Evolutionary conservation across 2,329 filamentous ascomycete genomes (phyloP).

Genomic region (Aspergillus sojae): DNA sequence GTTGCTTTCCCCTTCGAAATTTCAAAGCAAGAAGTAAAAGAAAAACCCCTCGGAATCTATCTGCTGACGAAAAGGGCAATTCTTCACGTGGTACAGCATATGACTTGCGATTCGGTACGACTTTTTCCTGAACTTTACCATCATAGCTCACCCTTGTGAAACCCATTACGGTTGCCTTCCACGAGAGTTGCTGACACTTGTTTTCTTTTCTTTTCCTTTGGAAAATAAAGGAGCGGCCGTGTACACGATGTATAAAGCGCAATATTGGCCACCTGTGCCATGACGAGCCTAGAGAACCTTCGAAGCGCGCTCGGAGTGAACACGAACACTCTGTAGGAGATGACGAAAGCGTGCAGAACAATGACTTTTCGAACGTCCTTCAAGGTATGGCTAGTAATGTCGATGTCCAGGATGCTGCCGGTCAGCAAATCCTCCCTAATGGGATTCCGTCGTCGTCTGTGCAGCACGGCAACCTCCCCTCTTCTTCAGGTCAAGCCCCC

Average conservation of each 20-base stretch:
- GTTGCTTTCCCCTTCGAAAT: conserved; percentile 2
- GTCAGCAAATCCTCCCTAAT: conserved; percentile 46
- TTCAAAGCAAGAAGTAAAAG: conserved; percentile 14
- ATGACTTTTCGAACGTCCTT: conserved; percentile 48
- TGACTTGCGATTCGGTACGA: conserved; percentile 88
- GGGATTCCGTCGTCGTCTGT: conserved; percentile 56
- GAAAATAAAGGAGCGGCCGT: conserved; percentile 77
- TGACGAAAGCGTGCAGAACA: conserved; percentile 56
- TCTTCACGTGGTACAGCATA: conserved; percentile 66
- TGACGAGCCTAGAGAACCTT: conserved; percentile 88
- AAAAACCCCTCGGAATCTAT: conserved; percentile 26
- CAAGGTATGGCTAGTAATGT: conserved; percentile 56
- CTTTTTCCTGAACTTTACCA: conserved; percentile 25
- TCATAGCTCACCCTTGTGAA: conserved; percentile 25
- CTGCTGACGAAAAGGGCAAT: conserved; percentile 51
- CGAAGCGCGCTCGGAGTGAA: conserved; percentile 77
- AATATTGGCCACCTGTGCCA: conserved; percentile 98
- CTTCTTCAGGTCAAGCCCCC: conserved; percentile 68
- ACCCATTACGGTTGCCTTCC: conserved; percentile 22
- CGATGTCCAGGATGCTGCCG: conserved; percentile 59
- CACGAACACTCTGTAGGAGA: conserved; percentile 61
- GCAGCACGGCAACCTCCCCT: conserved; percentile 63
- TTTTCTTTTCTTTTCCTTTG: conserved; percentile 19
- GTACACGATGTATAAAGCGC: conserved; percentile 95
- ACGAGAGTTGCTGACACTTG: conserved; percentile 32